Base-by-base conservation (phyloP, 345 rosid genomes). In the Dipteronia dyeriana region DNA sequence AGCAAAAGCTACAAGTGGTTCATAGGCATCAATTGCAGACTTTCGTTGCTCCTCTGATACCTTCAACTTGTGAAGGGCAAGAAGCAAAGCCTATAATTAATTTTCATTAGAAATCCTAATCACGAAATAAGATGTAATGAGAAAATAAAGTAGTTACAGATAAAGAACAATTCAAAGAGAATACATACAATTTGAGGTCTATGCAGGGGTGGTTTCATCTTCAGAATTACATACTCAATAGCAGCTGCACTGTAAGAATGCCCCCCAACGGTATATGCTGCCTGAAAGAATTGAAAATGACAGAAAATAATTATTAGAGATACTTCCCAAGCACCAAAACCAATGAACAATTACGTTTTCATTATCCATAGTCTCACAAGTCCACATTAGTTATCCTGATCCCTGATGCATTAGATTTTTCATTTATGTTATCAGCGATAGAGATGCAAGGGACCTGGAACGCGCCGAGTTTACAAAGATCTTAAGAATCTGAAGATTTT, bases 181-280 rank as follows among this genome's bases (percentile, higher is more conserved):
- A 51, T 49, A 56, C 85, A 39, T 91, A 93, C 98, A 13, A 90
- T 91, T 83, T 95, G 97, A 39, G 96, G 97, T 70, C 95, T 86
- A 79, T 93, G 97, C 70, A 84, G 73, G 29, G 99, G 99, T 23
- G 96, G 96, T 76, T 84, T 93, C 97, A 91, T 91, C 97, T 90
- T 91, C 80, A 95, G 80, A 77, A 91, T 84, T 73, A 80, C 84
- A 64, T 91, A 91, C 81, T 93, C 96, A 2, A 95, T 93, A 17
- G 88, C 92, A 23, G 89, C 90, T 63, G 97, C 99, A 38, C 86
- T 93, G 79, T 89, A 93, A 66, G 96, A 93, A 84, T 90, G 92
- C 34, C 99, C 98, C 25, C 98, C 98, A 38, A 95, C 94, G 23
- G 97, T 91, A 77, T 95, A 95, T 23, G 99, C 93, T 68, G 93